A percentile compares a stretch with the other conserved stretches of the same genome.
phyloP scores from a whole-genome alignment of 2,329 filamentous ascomycete species.

The Thelonectria rubi region DNA sequence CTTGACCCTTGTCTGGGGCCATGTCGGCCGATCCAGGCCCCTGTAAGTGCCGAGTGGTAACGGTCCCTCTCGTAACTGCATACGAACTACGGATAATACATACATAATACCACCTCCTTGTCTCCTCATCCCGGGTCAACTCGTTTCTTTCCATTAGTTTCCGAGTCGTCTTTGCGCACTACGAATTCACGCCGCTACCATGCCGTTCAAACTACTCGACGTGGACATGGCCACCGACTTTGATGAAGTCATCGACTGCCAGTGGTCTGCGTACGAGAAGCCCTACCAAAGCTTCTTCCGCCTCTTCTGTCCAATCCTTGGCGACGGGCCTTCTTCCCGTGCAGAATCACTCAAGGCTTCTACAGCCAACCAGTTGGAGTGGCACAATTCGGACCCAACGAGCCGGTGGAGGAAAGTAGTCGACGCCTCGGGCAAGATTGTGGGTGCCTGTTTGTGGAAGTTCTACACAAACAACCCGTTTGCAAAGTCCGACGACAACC shows the following conservation, averaged over 20 bases:
- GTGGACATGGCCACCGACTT: constrained; percentile 31
- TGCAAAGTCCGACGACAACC: constrained; percentile 13
- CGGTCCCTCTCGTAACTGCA: too few species aligned
- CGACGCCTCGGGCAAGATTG: constrained; percentile 30
- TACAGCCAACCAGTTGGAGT: constrained; percentile 11
- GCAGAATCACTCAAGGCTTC: constrained; percentile 28
- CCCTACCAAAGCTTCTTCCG: constrained; percentile 33
- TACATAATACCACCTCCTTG: too few species aligned
- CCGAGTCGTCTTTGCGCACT: background rate
- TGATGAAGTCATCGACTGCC: constrained; percentile 31
- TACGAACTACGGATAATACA: too few species aligned
- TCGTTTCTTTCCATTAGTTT: background rate
- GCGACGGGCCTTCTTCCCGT: constrained; percentile 20
- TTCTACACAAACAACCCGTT: constrained; percentile 28
- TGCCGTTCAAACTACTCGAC: constrained; percentile 31
- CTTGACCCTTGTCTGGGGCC: too few species aligned
- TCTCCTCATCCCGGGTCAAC: background rate
- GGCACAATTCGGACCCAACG: constrained; percentile 29
- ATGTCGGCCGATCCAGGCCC: too few species aligned
- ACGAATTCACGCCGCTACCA: constrained; percentile 7
- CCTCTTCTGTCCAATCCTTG: constrained; percentile 33
- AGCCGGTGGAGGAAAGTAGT: constrained; percentile 34
- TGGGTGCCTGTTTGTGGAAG: constrained; percentile 37
- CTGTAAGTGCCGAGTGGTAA: too few species aligned
- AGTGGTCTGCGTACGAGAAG: constrained; percentile 32